Percentiles rank a stretch among this genome's conserved stretches.
Conservation (phyloP, 352 stramenopile species). For the Phytophthora hibernalis region DNA sequence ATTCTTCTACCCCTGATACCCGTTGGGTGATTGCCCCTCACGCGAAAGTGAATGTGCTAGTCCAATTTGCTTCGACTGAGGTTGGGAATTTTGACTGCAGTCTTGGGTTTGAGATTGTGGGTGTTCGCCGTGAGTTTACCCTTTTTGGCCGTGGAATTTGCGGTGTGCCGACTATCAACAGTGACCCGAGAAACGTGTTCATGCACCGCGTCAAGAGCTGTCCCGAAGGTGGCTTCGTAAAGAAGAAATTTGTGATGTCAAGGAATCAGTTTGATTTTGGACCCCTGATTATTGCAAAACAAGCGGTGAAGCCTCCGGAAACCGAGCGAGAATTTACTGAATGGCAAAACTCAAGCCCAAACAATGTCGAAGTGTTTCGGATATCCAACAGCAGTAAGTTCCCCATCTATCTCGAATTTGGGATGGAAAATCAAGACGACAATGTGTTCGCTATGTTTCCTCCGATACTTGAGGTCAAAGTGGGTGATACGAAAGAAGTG, state of each 20-base stretch:
- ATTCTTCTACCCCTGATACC: constrained; percentile 8
- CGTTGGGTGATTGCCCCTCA: constrained; percentile 86
- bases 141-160: constrained; percentile 86
- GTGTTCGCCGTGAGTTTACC: constrained; percentile 81
- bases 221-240: constrained; percentile 67
- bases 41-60: constrained; percentile 61
- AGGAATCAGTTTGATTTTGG: constrained; percentile 94
- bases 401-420: constrained; percentile 71
- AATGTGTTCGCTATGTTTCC: constrained; percentile 83
- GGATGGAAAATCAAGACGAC: constrained; percentile 37
- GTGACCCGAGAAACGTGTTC: constrained; percentile 94
- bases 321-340: constrained; percentile 60
- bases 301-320: constrained; percentile 33
- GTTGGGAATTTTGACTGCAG: constrained; percentile 85
- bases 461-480: constrained; percentile 67
- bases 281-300: constrained; percentile 76
- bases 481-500: constrained; percentile 93
- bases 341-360: constrained; percentile 56
- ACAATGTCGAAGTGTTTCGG: constrained; percentile 91
- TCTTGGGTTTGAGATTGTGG: constrained; percentile 93
- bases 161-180: constrained; percentile 93
- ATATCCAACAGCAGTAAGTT: constrained; percentile 92
- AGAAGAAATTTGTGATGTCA: constrained; percentile 93
- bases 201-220: constrained; percentile 92
- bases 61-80: constrained; percentile 84